Percentiles rank a stretch among this genome's conserved stretches.
phyloP scores from a whole-genome alignment of 192 early-diverging fungal species.

The Phycomyces nitens region DNA sequence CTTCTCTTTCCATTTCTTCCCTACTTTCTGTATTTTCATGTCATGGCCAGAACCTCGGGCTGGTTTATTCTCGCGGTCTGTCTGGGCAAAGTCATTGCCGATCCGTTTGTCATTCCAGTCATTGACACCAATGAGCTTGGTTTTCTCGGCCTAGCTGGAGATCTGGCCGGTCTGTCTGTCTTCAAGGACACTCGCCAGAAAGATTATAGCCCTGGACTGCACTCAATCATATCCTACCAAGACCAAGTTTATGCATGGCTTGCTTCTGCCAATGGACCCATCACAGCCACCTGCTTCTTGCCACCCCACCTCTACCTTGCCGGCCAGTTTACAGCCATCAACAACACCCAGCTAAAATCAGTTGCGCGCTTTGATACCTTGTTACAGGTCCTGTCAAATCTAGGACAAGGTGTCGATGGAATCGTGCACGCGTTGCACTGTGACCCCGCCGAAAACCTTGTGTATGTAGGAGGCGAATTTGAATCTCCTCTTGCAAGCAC shows the following conservation, averaged over 20 bases:
- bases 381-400: slow-evolving; percentile 2
- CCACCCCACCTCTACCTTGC: slow-evolving; percentile 25
- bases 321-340: slow-evolving; percentile 24
- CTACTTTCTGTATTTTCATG: too few species aligned
- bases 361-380: slow-evolving; percentile 21
- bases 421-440: slow-evolving; percentile 29
- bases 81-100: too few species aligned
- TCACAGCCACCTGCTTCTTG: slow-evolving; percentile 9
- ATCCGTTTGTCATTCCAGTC: background rate
- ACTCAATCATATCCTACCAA: background rate
- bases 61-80: too few species aligned
- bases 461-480: slow-evolving; percentile 35
- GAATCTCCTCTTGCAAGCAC: slow-evolving; percentile 12
- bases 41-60: too few species aligned
- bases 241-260: background rate
- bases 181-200: background rate
- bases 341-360: slow-evolving; percentile 1
- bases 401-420: slow-evolving; percentile 31
- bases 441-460: slow-evolving; percentile 16
- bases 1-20: background rate
- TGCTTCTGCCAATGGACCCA: slow-evolving; percentile 11
- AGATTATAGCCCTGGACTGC: background rate
- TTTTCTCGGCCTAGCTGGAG: background rate
- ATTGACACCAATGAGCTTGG: background rate
- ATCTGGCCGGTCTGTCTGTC: background rate